Conservation (phyloP, 768 basidiomycete genomes). For the Boletales sp. region DNA sequence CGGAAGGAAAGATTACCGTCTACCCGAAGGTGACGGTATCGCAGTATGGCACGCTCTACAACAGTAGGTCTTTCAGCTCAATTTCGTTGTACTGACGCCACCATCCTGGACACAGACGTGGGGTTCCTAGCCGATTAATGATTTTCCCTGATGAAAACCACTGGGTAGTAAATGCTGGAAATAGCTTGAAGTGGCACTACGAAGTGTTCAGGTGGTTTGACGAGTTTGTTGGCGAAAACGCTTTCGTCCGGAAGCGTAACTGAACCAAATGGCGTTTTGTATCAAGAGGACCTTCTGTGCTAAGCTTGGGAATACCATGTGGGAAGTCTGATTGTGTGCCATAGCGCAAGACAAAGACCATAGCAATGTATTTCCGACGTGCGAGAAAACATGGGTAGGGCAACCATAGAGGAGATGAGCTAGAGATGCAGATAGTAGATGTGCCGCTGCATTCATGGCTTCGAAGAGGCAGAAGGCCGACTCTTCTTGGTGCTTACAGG, state of each 20-base stretch:
- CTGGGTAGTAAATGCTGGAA: conserved; percentile 82
- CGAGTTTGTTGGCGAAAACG: conserved; percentile 48
- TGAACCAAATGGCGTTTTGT: neutral
- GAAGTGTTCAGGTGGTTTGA: conserved; percentile 93
- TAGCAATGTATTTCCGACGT: conserved; percentile 9
- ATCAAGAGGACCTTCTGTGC: neutral
- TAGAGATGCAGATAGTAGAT: neutral
- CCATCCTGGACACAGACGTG: conserved; percentile 41
- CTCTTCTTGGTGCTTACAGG: conserved; percentile 8
- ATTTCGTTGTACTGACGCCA: neutral
- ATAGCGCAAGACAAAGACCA: neutral
- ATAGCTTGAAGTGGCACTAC: conserved; percentile 91
- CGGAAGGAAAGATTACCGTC: conserved; percentile 82
- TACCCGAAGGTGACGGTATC: conserved; percentile 83
- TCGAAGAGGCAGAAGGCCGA: conserved; percentile 4
- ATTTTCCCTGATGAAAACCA: conserved; percentile 92
- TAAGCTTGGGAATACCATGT: neutral
- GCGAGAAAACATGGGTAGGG: conserved; percentile 1
- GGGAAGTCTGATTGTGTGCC: conserved; percentile 1
- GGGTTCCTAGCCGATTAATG: conserved; percentile 70
- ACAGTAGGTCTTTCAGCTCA: conserved; percentile 48
- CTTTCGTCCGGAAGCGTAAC: conserved; percentile 7
- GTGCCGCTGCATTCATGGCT: conserved; percentile 4
- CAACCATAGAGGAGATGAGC: conserved; percentile 7
- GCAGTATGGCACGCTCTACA: conserved; percentile 82